Conservation (phyloP, 805 yeast genomes). For the Ogataea saltuana region DNA sequence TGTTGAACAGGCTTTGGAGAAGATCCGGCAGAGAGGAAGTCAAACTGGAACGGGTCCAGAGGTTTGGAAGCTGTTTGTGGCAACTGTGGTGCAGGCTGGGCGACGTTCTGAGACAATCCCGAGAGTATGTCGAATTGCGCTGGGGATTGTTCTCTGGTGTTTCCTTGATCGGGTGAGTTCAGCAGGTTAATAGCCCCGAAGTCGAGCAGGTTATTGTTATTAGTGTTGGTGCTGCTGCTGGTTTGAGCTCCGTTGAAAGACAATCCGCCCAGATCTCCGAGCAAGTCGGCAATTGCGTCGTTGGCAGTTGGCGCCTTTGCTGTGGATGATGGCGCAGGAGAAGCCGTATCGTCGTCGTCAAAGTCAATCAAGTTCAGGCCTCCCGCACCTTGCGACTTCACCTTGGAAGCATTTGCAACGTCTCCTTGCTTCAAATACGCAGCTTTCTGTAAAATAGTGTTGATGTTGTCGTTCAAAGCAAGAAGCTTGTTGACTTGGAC, state of each 20-base stretch:
- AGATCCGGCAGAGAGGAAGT: constrained; percentile 25
- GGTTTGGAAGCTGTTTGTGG: constrained; percentile 8
- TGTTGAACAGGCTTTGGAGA: constrained; percentile 10
- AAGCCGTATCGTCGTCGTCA: constrained; percentile 54
- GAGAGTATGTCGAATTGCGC: constrained; percentile 17
- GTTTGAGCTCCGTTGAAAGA: constrained; percentile 43
- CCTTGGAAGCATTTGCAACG: constrained; percentile 50
- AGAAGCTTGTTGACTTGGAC: constrained; percentile 63
- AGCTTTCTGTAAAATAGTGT: constrained; percentile 66
- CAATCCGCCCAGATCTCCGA: constrained; percentile 68
- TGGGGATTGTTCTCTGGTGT: constrained; percentile 22
- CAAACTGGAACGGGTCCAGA: constrained; percentile 39
- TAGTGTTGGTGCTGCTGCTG: constrained; percentile 22
- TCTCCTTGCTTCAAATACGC: constrained; percentile 64
- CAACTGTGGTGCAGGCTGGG: constrained; percentile 10
- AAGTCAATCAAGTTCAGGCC: constrained; percentile 63
- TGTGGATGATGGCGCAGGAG: constrained; percentile 26
- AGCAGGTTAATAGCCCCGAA: constrained; percentile 36
- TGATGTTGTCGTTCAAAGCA: constrained; percentile 72
- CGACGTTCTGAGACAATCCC: constrained; percentile 18
- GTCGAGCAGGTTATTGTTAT: constrained; percentile 17
- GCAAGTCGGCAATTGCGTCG: constrained; percentile 61
- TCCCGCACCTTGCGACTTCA: constrained; percentile 33
- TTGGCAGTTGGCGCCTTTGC: constrained; percentile 39
- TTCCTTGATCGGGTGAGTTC: constrained; percentile 30